Base-by-base conservation (phyloP, 2,329 filamentous ascomycete species). In the Colletotrichum lini region DNA sequence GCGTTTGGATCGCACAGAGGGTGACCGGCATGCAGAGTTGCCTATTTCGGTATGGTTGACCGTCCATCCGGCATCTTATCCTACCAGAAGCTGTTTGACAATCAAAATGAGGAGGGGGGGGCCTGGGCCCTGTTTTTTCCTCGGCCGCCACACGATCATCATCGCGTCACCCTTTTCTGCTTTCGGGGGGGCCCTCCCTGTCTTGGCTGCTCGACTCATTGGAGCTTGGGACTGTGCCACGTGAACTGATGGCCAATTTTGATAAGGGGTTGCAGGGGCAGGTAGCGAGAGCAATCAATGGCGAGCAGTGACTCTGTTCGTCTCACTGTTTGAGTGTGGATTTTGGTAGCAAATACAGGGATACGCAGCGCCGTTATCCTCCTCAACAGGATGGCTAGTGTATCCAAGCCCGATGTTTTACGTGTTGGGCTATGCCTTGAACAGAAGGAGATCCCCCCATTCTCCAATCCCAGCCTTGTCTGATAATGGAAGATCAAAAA, bases 61-160 rank as follows among this genome's bases (percentile, higher is more conserved):
- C 38, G 50, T 52, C 18, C 26, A 64, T 63, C 45, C 64, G 42
- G 56, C 35, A 30, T 49, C 40, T 5, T 26, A 59, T 26, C 23
- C 63, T 16, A 18, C 44, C 38, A 23, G 40, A 50, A 42, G 56
- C 56, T 52, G 58, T 59, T 44, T 58, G 68, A 45, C 52, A 68
- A 54, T 45, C 56, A 21, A 16, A 38, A 23, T 15, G 50, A 49
- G 45, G 21, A 58, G 63, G 45, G 16, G 53, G 53, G 30, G 35
- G 21, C 53, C 44, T 38, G 56, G 63, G 45, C 68, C 63, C 16
- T 67, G 44, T 8, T 58, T 52, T 42, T 40, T 8, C 30, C 30
- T 49, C 23, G 21, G 6, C 52, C 68, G 68, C 68, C 68, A 71
- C 68, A 38, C 40, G 45, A 47, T 71, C 68, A 71, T 71, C 58